A percentile compares a stretch with the other conserved stretches of the same genome.
These are phyloP conservation scores for Lippia alba DNA, from an alignment of 305 asterid genomes.

Conservation along the genomic window DNA sequence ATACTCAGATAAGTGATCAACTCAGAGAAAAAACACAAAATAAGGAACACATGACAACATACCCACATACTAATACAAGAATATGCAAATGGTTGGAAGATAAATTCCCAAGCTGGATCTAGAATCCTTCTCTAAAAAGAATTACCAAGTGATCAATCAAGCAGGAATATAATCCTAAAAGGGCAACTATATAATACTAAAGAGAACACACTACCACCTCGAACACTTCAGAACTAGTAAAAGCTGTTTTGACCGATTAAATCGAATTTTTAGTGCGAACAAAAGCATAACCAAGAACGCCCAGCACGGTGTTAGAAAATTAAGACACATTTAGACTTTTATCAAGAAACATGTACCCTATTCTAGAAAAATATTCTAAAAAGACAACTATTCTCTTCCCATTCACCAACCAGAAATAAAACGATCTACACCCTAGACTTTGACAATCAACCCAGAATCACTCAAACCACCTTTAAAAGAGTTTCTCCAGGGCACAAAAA, in stretches of 20 bases:
- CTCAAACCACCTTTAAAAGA: slow-evolving; percentile 18
- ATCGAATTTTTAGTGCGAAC: too few relatives aligned
- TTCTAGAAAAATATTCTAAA: too few relatives aligned
- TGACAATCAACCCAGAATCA: not conserved
- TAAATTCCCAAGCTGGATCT: not conserved
- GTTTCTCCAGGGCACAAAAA: not conserved
- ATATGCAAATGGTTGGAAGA: not conserved
- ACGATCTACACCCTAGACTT: too few relatives aligned
- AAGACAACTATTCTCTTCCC: too few relatives aligned
- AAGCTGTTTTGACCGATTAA: too few relatives aligned
- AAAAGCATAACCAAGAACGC: not conserved
- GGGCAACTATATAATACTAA: not conserved
- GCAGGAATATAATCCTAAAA: not conserved
- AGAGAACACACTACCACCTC: not conserved
- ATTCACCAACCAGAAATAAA: too few relatives aligned
- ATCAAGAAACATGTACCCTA: not conserved
- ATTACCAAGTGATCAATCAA: not conserved
- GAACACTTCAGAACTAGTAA: not conserved
- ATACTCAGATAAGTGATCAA: not conserved
- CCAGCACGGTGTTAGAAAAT: not conserved
- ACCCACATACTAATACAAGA: not conserved
- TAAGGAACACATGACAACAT: too few relatives aligned
- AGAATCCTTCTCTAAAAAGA: not conserved
- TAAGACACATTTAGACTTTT: not conserved
- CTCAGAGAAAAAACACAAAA: not conserved